Evolutionary conservation across 2,329 filamentous ascomycete species (phyloP), one percentile per base, ranked within the genome.

Genomic region (Fusarium tanahbumbuense): DNA sequence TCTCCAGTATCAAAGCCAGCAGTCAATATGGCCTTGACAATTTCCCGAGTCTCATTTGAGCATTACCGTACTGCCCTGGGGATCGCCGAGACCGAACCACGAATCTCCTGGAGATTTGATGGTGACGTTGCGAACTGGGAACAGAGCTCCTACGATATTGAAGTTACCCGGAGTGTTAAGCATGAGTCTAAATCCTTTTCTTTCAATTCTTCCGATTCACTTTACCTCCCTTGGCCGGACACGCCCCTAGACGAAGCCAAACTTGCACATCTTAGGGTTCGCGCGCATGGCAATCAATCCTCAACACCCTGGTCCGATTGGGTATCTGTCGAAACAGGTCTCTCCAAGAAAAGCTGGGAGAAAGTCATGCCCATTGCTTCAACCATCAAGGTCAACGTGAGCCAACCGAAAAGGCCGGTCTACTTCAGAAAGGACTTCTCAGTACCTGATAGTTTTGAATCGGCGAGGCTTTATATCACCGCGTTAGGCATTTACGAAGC

Each of bases 31-130:
- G 27, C 46, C 4, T 18, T 48, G 27, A 48, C 13, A 8, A 48
- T 48, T 10, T 32, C 46, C 13, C 23, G 27, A 22, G 27, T 48
- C 46, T 48, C 46, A 3, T 32, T 84, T 56, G 82, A 83, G 69
- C 81, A 84, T 52, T 79, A 83, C 49, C 77, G 76, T 1, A 58
- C 70, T 2, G 77, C 80, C 23, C 68, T 85, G 5, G 84, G 83
- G 9, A 84, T 86, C 30, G 81, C 77, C 7, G 83, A 85, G 55
- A 68, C 75, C 0, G 60, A 75, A 16, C 84, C 84, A 16, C 78
- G 84, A 0, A 80, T 86, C 45, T 85, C 83, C 8, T 86, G 84
- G 83, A 69, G 78, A 8, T 84, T 85, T 52, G 76, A 76, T 8
- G 81, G 81, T 4, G 71, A 77, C 18, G 78, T 76, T 12, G 49